Evolutionary conservation across 371 early-diverging fungal genomes (phyloP).

Genomic region (Rhizopus delemar): DNA sequence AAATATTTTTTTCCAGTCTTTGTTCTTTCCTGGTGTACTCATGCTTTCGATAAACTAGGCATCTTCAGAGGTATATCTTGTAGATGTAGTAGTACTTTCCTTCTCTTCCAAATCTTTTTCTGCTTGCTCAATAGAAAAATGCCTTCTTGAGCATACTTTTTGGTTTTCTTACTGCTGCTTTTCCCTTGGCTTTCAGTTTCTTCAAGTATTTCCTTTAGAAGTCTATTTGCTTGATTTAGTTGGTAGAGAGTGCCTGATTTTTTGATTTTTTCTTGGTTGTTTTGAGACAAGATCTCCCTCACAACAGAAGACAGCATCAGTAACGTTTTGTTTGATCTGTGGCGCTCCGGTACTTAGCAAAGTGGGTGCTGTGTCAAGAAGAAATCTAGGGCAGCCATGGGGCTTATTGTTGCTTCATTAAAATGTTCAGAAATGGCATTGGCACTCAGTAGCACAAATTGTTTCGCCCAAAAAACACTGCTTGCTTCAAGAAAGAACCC

Average conservation of each 20-base stretch:
- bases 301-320: conserved; percentile 1
- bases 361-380: conserved; percentile 11
- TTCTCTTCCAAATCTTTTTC: conserved; percentile 6
- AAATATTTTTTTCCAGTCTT: conserved; percentile 11
- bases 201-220: conserved; percentile 3
- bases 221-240: conserved; percentile 7
- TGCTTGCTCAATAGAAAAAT: neutral
- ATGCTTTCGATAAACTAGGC: conserved; percentile 14
- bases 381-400: conserved; percentile 9
- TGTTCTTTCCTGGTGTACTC: neutral
- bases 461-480: conserved; percentile 15
- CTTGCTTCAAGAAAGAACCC: conserved; percentile 10
- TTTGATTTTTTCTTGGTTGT: conserved; percentile 1
- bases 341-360: conserved; percentile 7
- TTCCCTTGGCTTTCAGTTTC: neutral
- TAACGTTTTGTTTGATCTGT: conserved; percentile 5
- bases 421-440: conserved; percentile 4
- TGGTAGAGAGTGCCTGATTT: conserved; percentile 2
- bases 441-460: conserved; percentile 9
- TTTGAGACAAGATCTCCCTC: conserved; percentile 6
- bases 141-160: neutral
- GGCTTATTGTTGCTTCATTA: conserved; percentile 1
- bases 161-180: neutral
- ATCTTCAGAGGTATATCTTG: conserved; percentile 7
- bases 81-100: neutral